Percentiles rank a stretch among this genome's conserved stretches.
These are phyloP conservation scores for Rhodotorula sp. DNA, from an alignment of 1,284 basidiomycete genomes.

Conservation along the genomic window DNA sequence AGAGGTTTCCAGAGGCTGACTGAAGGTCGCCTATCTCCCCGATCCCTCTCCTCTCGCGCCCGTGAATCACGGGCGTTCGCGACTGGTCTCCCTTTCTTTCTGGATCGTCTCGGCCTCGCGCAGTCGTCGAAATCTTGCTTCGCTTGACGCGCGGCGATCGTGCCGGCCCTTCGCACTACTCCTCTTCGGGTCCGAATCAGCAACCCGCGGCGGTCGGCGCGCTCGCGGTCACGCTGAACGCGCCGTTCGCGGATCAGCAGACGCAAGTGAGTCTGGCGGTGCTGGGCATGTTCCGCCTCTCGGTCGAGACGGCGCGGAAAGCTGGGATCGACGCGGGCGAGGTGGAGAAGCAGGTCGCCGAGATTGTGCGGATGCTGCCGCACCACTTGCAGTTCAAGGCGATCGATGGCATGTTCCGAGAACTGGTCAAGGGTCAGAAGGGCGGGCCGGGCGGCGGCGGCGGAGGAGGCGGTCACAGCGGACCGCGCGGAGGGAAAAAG, in stretches of 20 bases:
- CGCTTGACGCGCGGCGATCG: slow-evolving; percentile 78
- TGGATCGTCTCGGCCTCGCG: background rate
- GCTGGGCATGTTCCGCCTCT: slow-evolving; percentile 80
- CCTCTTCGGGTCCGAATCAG: slow-evolving; percentile 22
- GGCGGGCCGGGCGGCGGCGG: background rate
- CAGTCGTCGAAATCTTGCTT: slow-evolving; percentile 78
- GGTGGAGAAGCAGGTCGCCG: slow-evolving; percentile 75
- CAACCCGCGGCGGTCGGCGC: slow-evolving; percentile 53
- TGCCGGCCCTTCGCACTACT: slow-evolving; percentile 58
- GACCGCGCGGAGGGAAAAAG: background rate
- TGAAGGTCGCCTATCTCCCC: slow-evolving; percentile 6
- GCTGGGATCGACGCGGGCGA: slow-evolving; percentile 66
- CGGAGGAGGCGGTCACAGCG: background rate
- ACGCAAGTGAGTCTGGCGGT: slow-evolving; percentile 90
- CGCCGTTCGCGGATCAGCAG: slow-evolving; percentile 79
- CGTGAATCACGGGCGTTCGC: background rate
- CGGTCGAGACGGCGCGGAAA: slow-evolving; percentile 73
- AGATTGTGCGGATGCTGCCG: slow-evolving; percentile 83
- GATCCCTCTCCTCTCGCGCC: too few relatives aligned
- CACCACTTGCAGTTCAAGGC: slow-evolving; percentile 80
- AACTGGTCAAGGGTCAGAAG: slow-evolving; percentile 48
- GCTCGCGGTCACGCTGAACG: slow-evolving; percentile 60
- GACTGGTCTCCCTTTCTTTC: background rate
- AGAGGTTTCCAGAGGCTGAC: background rate
- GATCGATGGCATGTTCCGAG: slow-evolving; percentile 87